Percentiles rank a stretch among this genome's conserved stretches.
Conservation (phyloP, 805 yeast genomes). For the Ascoidea tarda region DNA sequence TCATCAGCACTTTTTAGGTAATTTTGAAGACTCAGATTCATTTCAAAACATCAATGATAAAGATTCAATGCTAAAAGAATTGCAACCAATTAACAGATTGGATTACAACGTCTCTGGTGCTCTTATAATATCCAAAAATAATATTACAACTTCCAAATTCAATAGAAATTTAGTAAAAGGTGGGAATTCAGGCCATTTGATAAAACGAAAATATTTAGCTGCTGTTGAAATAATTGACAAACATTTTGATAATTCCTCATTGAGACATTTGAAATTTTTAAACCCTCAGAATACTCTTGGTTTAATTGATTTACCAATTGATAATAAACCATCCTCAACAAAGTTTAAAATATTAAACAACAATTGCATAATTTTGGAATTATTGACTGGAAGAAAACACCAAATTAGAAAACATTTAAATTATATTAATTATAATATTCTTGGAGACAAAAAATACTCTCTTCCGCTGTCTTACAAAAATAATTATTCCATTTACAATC, state of each 20-base stretch:
- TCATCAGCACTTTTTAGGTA: not conserved
- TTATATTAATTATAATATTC: slow-evolving; percentile 18
- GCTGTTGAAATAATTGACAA: slow-evolving; percentile 5
- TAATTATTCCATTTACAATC: no score
- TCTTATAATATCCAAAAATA: slow-evolving; percentile 20
- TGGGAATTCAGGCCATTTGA: slow-evolving; percentile 21
- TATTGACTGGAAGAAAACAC: slow-evolving; percentile 25
- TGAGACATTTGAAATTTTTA: not conserved
- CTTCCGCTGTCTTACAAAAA: not conserved
- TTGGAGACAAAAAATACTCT: slow-evolving; percentile 8
- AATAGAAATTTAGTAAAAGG: slow-evolving; percentile 19
- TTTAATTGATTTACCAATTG: slow-evolving; percentile 1
- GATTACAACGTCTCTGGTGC: slow-evolving; percentile 28
- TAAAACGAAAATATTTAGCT: slow-evolving; percentile 23
- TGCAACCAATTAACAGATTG: slow-evolving; percentile 23
- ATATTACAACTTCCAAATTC: slow-evolving; percentile 19
- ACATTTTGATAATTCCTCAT: not conserved
- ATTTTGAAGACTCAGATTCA: no score
- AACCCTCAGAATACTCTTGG: not conserved
- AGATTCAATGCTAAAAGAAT: slow-evolving; percentile 5
- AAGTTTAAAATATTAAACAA: slow-evolving; percentile 8
- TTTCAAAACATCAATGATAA: not conserved
- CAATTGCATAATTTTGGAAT: slow-evolving; percentile 16
- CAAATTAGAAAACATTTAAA: slow-evolving; percentile 23
- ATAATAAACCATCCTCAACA: slow-evolving; percentile 8